phyloP scores from a whole-genome alignment of 164 flowering plant genomes.

The Berberis vulgaris region DNA sequence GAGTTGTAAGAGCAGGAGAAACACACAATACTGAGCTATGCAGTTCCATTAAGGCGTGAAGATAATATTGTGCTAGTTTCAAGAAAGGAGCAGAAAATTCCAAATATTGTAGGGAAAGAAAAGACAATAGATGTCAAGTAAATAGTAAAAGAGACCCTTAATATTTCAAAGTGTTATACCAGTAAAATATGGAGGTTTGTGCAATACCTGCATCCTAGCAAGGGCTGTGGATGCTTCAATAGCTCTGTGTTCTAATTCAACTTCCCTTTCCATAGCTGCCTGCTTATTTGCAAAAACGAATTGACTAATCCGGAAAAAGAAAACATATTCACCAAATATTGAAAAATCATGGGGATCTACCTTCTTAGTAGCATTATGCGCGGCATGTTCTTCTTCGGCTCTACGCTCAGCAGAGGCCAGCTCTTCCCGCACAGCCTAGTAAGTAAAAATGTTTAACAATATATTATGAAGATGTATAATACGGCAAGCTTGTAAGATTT shows the following conservation, averaged over 20 bases:
- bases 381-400: conserved; percentile 90
- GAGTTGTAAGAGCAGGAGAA: too few relatives aligned
- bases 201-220: conserved; percentile 79
- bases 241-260: conserved; percentile 86
- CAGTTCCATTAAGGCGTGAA: too few relatives aligned
- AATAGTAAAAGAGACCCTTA: too few relatives aligned
- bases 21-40: too few relatives aligned
- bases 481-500: background rate
- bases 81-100: too few relatives aligned
- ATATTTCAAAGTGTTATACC: background rate
- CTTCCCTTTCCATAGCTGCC: conserved; percentile 98
- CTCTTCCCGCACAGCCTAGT: conserved; percentile 91
- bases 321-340: conserved; percentile 1
- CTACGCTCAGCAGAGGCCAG: conserved; percentile 77
- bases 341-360: conserved; percentile 23
- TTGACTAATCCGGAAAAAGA: background rate
- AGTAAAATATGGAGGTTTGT: background rate
- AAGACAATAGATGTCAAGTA: too few relatives aligned
- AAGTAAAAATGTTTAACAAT: conserved; percentile 1
- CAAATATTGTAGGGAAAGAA: too few relatives aligned
- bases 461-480: background rate
- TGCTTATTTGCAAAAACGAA: conserved; percentile 20
- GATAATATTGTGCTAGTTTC: too few relatives aligned
- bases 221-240: conserved; percentile 84
- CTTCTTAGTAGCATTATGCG: conserved; percentile 93